Evolutionary conservation across 768 basidiomycete species (phyloP).

Genomic region (Lyophyllum semitale): DNA sequence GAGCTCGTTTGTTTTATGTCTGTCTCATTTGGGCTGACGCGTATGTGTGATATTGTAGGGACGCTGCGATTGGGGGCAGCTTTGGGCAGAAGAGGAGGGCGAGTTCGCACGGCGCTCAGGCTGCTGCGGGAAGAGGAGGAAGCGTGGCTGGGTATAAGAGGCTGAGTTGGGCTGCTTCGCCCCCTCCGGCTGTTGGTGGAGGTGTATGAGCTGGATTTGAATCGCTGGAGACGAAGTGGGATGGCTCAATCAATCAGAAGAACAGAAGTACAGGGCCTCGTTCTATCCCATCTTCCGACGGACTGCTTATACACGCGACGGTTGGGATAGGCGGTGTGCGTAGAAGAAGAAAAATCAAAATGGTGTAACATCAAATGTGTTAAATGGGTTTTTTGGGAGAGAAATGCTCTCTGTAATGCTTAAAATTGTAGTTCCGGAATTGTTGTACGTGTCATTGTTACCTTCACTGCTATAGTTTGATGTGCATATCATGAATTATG

Average conservation of each 20-base stretch:
- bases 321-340: not conserved
- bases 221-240: not conserved
- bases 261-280: not conserved
- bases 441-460: not conserved
- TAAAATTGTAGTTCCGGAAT: not conserved
- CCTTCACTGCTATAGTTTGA: not conserved
- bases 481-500: not conserved
- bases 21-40: not conserved
- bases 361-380: not conserved
- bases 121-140: conserved; percentile 5
- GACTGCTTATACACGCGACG: not conserved
- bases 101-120: conserved; percentile 23
- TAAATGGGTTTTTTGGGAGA: not conserved
- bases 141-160: conserved; percentile 14
- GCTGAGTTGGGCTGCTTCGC: conserved; percentile 16
- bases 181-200: not conserved
- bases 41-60: conserved; percentile 16
- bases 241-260: not conserved
- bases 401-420: not conserved
- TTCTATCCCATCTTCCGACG: not conserved
- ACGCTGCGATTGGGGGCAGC: conserved; percentile 18
- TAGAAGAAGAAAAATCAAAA: not conserved
- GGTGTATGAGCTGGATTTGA: not conserved
- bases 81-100: conserved; percentile 20
- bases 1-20: not conserved